Evolutionary conservation across 73 alveolate genomes (phyloP), one percentile per base, ranked within the genome.

Genomic region (Tetrahymena thermophila): DNA sequence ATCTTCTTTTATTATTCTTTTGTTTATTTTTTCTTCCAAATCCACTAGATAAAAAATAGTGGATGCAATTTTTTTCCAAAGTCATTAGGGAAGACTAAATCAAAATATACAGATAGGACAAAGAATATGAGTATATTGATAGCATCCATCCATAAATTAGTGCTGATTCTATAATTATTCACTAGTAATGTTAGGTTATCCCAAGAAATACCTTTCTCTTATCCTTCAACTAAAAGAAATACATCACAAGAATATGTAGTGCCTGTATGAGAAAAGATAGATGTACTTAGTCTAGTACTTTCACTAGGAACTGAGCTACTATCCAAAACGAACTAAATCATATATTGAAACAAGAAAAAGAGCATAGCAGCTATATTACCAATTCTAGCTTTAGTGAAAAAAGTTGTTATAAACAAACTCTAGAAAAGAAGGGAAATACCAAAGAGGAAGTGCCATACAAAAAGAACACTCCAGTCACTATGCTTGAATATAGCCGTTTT

Each of bases 351-450:
- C 85, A 97, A 85, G 40, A 97, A 95, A 96, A 97, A 98, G 84
- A 96, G 96, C 84, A 98, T 94, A n/a, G 98, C 98, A 15, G 97
- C 96, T 93, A 98, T 96, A 23, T 97, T 58, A 57, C 99, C 99
- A 94, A 97, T 94, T 94, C 98, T 96, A 34, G 99, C 98, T 94
- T 98, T 96, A 37, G 98, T 97, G 94, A 98, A 97, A 94, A 98
- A 98, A 37, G 98, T 97, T 94, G 98, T 98, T 37, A 98, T 96
- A 85, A 98, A 98, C 93, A 97, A 96, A 93, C 98, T 94, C 42
- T 97, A 95, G 95, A 98, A 94, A 93, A 96, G 94, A 71, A 98
- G 85, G 37, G 96, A 97, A 84, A 98, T 94, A 34, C 99, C 98
- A 94, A 94, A 98, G 84, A 98, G 94, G 96, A 97, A 97, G 94